Base-by-base conservation (phyloP, 371 early-diverging fungal genomes). In the Mortierella sp. region DNA sequence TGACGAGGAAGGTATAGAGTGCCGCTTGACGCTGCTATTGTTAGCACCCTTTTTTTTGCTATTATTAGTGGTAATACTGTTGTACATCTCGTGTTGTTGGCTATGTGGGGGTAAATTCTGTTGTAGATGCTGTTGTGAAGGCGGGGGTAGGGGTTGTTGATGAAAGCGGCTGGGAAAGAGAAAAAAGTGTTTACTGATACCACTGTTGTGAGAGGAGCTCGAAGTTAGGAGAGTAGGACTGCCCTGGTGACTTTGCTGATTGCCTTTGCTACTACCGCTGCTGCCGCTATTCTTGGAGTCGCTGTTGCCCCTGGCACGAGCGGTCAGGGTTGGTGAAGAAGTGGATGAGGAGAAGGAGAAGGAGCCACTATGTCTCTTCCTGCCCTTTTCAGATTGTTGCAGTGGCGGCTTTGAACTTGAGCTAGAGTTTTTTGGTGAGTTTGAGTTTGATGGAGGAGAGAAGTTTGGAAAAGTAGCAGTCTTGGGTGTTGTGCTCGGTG, bases 321-420 rank as follows among this genome's bases (percentile, higher is more conserved):
- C 54, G 49, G 72, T 47, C 35, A 77, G 51, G 49, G 70, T 55
- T 26, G 75, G 75, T 0, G 64, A 63, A 32, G 75, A 71, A 20
- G 68, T 57, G 37, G 80, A 75, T 16, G 75, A 58, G 14, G 78
- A 70, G 69, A 66, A 61, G n/a, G 78, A 78, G 70, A 78, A 79
- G 18, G 75, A 75, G 11, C 61, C 71, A 43, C 80, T 79, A 55
- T 74, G 80, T 20, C 80, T 66, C 51, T 74, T 71, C 43, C 52
- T 73, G 5, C 57, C 68, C 57, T 61, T 78, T 64, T 69, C 78
- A 9, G 62, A 57, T 5, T 66, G 70, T 24, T 73, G 72, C 22
- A 78, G 40, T 20, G 70, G 73, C 39, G 73, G 78, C 43, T 66
- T 78, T 18, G 72, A 57, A 26, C 58, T 54, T 43, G 43, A 26